Conservation (phyloP, 768 basidiomycete genomes). For the Cyclocybe cylindracea region DNA sequence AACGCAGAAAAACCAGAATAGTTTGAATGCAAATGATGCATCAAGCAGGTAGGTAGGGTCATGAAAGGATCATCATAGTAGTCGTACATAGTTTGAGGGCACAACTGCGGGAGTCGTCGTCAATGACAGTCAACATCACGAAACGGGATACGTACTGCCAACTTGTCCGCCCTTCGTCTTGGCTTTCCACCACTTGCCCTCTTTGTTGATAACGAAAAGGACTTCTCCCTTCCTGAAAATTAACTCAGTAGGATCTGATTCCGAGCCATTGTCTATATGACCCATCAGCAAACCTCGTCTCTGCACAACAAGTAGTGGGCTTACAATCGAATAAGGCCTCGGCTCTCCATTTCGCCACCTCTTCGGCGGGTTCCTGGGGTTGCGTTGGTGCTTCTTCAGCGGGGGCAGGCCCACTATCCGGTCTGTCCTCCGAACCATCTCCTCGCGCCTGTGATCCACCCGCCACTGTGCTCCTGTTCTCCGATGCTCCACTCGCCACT, state of each 20-base stretch:
- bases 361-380: slow-evolving; percentile 4
- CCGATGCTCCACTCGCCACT: slow-evolving; percentile 7
- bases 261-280: slow-evolving; percentile 30
- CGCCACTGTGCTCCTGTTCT: background rate
- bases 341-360: slow-evolving; percentile 26
- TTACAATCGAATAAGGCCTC: slow-evolving; percentile 50
- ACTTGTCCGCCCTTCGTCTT: slow-evolving; percentile 60
- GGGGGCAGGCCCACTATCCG: background rate
- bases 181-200: slow-evolving; percentile 88
- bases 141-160: slow-evolving; percentile 56
- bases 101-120: slow-evolving; percentile 24
- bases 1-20: no score
- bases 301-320: slow-evolving; percentile 1
- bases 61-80: slow-evolving; percentile 12
- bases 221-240: slow-evolving; percentile 85
- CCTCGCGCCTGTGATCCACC: slow-evolving; percentile 5
- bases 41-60: no score
- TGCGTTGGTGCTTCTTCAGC: background rate
- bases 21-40: no score
- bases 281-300: slow-evolving; percentile 1
- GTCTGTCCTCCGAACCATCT: background rate
- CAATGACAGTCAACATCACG: background rate
- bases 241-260: slow-evolving; percentile 84
- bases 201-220: slow-evolving; percentile 75
- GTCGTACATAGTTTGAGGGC: slow-evolving; percentile 42